Evolutionary conservation across 768 basidiomycete genomes (phyloP), one percentile per base, ranked within the genome.

Genomic region (Nidularia pulvinata): DNA sequence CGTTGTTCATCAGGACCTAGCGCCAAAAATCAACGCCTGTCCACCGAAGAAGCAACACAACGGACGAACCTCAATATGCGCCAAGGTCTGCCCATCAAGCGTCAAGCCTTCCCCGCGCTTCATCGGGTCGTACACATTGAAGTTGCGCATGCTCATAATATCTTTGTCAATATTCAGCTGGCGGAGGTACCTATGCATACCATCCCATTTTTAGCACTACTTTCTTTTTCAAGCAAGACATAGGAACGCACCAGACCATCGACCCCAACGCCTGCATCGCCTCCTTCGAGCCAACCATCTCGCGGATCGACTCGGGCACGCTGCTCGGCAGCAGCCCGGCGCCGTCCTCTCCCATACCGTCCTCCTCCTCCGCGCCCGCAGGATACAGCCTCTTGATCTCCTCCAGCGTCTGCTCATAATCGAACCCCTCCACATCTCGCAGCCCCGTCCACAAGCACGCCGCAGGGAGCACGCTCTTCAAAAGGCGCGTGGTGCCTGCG

Each of bases 121-220:
- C 84, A 98, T 93, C 0, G 97, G 97, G 68, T 98, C 94, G 64
- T 96, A 97, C 37, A 97, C 79, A 60, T 98, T 95, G 80, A 99
- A 99, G 65, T 98, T 98, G 73, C 86, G 90, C 89, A 97, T 95
- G 51, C 87, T 91, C 62, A 99, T 69, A 52, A 99, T 85, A 58
- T 98, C 95, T 65, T 93, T 91, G 73, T 95, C 96, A 57, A 98
- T 93, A 64, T 98, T 98, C 39, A 99, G 80, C 56, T 93, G 91
- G 36, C 90, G 86, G 11, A 98, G 82, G 65, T 94, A 94, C 84
- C 88, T 87, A 51, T 42, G 37, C n/a, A n/a, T 39, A n/a, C n/a
- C 13, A 2, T 14, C 33, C 36, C 22, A 50, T 22, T 9, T 47
- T 49, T 47, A 32, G 25, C 46, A 53, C 35, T 69, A 63, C 66